Base-by-base conservation (phyloP, 1,284 basidiomycete species). In the Flammula alnicola region DNA sequence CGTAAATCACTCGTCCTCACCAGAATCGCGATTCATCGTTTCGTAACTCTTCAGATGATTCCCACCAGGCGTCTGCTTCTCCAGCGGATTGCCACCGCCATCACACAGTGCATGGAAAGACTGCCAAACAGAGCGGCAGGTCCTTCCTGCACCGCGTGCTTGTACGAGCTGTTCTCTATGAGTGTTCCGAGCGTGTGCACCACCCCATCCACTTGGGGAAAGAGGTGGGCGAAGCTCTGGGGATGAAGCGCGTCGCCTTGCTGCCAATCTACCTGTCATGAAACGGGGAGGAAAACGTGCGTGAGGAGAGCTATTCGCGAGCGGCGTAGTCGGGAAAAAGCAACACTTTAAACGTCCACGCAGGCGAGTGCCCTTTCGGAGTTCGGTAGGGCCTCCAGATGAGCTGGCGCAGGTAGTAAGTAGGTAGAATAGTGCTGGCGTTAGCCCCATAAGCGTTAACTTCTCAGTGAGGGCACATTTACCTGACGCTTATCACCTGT, bases 111-210 rank as follows among this genome's bases (percentile, higher is more conserved):
- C 45, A 30, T 60, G 57, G 29, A 63, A 58, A 86, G 64, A 48
- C 74, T 75, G 40, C 75, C 69, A 30, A 82, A 55, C 23, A 93
- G 66, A 4, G 79, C 80, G 77, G 59, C 19, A 87, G 49, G 58
- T 89, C 82, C 83, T 14, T 75, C 74, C 56, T 75, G 74, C 37
- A 95, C 60, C 22, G 84, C 80, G 25, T 73, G 64, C 69, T 99
- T 99, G 78, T 99, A 99, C 33, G 76, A 77, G 4, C 76, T 76
- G 59, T 86, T 83, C 67, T 97, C 93, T 40, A 98, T 76, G 41
- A 99, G 81, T 31, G 89, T 93, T 33, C 96, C 96, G n/a, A 98
- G 79, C 1, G 97, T 96, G 66, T 98, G 94, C 29, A 98, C 93
- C 19, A 97, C 90, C 3, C 91, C 93, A 11, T 81, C 81, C 22